These are phyloP conservation scores for Cryptococcus jaspeensis DNA, from an alignment of 1,284 basidiomycete species.

Conservation along the genomic window DNA sequence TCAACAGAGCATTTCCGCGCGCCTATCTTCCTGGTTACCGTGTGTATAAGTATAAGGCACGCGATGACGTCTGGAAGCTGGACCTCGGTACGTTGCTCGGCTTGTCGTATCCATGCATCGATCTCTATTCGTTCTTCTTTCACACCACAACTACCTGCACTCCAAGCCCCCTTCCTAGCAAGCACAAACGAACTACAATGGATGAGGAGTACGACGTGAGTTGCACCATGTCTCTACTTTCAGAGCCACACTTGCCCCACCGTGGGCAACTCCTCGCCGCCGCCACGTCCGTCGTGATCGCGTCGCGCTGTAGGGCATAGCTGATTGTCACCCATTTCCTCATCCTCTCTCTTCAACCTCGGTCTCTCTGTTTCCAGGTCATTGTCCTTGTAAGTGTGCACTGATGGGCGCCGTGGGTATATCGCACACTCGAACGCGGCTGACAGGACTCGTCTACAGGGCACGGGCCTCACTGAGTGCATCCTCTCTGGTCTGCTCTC, in stretches of 20 bases:
- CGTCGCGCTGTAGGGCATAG: no score
- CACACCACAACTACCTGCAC: background rate
- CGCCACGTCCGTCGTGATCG: no score
- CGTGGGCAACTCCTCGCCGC: no score
- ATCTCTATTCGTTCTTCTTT: background rate
- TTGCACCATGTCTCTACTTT: background rate
- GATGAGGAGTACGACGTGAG: slow-evolving; percentile 54
- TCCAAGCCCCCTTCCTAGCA: no score
- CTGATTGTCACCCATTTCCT: background rate
- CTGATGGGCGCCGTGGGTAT: background rate
- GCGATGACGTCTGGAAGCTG: no score
- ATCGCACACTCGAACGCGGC: background rate
- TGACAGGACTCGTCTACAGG: slow-evolving; percentile 47
- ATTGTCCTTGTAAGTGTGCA: slow-evolving; percentile 64
- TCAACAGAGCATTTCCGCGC: no score
- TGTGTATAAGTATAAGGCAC: no score
- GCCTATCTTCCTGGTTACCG: no score
- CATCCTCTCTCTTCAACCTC: background rate
- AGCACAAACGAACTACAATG: slow-evolving; percentile 30
- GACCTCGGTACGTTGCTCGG: background rate
- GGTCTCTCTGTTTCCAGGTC: slow-evolving; percentile 63
- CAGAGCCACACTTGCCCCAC: background rate
- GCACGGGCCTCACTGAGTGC: slow-evolving; percentile 97
- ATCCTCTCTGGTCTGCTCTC: slow-evolving; percentile 95
- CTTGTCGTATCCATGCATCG: background rate